Percentiles rank a stretch among this genome's conserved stretches.
Evolutionary conservation across 2,329 filamentous ascomycete species (phyloP).

Genomic region (Cytospora paraplurivora): DNA sequence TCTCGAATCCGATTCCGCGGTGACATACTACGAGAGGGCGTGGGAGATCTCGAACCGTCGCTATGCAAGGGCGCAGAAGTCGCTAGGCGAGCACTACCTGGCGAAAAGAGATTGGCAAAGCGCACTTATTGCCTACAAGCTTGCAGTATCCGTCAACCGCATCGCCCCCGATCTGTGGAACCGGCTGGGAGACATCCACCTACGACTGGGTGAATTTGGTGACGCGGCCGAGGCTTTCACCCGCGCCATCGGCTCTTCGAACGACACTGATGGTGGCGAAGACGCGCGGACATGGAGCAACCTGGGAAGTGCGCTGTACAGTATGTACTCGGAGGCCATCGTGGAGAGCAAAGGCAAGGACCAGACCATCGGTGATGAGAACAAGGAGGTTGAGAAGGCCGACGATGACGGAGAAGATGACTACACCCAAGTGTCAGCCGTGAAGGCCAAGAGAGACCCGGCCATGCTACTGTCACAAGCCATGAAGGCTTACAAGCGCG

Average conservation of each 20-base stretch:
- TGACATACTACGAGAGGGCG: conserved; percentile 75
- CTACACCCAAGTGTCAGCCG: conserved; percentile 11
- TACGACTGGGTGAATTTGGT: conserved; percentile 75
- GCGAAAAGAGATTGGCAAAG: conserved; percentile 64
- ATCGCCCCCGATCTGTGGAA: conserved; percentile 87
- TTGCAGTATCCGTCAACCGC: conserved; percentile 77
- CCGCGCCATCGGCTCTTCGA: conserved; percentile 69
- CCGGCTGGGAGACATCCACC: conserved; percentile 81
- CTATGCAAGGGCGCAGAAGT: conserved; percentile 85
- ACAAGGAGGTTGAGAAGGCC: conserved; percentile 30
- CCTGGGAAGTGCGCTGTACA: conserved; percentile 79
- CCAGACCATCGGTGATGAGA: conserved; percentile 28
- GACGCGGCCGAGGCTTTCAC: conserved; percentile 83
- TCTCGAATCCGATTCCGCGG: conserved; percentile 68
- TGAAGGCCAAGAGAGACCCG: conserved; percentile 46
- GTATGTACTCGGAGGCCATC: conserved; percentile 60
- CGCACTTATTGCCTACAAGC: conserved; percentile 76
- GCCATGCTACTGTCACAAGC: conserved; percentile 71
- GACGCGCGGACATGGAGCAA: conserved; percentile 96
- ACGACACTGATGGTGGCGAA: conserved; percentile 70
- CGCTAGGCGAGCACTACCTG: conserved; percentile 78
- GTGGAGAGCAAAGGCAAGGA: conserved; percentile 41
- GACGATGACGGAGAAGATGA: conserved; percentile 38
- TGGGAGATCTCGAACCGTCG: conserved; percentile 83
- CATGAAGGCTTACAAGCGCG: conserved; percentile 82